Conservation (phyloP, 495 filamentous ascomycete species). For the Parathielavia hyrcaniae region DNA sequence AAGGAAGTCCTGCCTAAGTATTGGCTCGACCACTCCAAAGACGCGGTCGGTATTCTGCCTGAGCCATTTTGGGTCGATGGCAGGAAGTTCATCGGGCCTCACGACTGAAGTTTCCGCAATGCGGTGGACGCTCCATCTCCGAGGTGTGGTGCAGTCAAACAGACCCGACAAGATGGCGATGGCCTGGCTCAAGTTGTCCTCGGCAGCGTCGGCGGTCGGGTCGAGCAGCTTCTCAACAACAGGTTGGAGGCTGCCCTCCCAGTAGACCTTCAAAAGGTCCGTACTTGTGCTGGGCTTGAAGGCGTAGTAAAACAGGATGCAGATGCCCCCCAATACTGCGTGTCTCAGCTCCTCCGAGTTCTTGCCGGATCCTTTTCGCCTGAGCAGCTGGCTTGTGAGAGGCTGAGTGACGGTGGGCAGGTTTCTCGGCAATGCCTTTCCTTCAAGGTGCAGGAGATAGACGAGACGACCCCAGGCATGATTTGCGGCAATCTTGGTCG, state of each 20-base stretch:
- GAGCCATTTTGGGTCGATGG: constrained; percentile 82
- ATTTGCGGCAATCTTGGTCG: constrained; percentile 69
- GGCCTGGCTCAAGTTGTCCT: constrained; percentile 44
- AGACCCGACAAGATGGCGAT: constrained; percentile 61
- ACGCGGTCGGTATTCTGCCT: constrained; percentile 59
- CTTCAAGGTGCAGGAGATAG: constrained; percentile 58
- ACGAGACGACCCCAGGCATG: constrained; percentile 79
- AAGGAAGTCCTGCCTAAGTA: constrained; percentile 54
- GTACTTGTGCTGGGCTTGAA: constrained; percentile 61
- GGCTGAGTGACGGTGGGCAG: constrained; percentile 64
- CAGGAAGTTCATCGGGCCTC: constrained; percentile 64
- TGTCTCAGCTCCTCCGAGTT: constrained; percentile 51
- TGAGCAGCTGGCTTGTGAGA: constrained; percentile 57
- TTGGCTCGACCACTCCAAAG: constrained; percentile 56
- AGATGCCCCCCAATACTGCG: constrained; percentile 61
- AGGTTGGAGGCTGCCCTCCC: constrained; percentile 66
- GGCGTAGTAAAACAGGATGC: constrained; percentile 78
- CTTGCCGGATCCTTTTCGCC: constrained; percentile 54
- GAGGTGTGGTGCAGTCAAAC: constrained; percentile 57
- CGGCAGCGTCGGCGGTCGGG: constrained; percentile 24
- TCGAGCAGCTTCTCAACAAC: constrained; percentile 45
- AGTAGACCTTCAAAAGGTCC: constrained; percentile 64
- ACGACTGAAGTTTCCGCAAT: constrained; percentile 53
- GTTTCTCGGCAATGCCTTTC: constrained; percentile 52
- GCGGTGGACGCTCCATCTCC: constrained; percentile 66